phyloP scores from a whole-genome alignment of 176 grass and related monocot genomes.

The maize (Zea mays) region Zm-B73-REFERENCE-NAM-5.0 NC_050096.1:233676001-233676500 shows the following conservation, averaged over 20 bases:
- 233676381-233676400: conserved; percentile 42
- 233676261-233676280: neutral
- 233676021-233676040: no score
- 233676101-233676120: conserved; percentile 33
- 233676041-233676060: no score
- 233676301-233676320: conserved; percentile 34
- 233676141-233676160: conserved; percentile 36
- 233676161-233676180: conserved; percentile 7
- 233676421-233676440: conserved; percentile 2
- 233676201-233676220: conserved; percentile 29
- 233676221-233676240: conserved; percentile 17
- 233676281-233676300: conserved; percentile 30
- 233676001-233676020: no score
- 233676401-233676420: conserved; percentile 34
- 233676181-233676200: conserved; percentile 23
- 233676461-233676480: conserved; percentile 23
- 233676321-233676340: conserved; percentile 24
- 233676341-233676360: conserved; percentile 30
- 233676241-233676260: conserved; percentile 27
- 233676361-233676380: conserved; percentile 10
- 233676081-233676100: conserved; percentile 5
- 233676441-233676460: conserved; percentile 27
- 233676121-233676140: conserved; percentile 30
- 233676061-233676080: no score
- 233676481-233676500: conserved; percentile 21